phyloP scores from a whole-genome alignment of 495 filamentous ascomycete species.

The Neurospora discreta region DNA sequence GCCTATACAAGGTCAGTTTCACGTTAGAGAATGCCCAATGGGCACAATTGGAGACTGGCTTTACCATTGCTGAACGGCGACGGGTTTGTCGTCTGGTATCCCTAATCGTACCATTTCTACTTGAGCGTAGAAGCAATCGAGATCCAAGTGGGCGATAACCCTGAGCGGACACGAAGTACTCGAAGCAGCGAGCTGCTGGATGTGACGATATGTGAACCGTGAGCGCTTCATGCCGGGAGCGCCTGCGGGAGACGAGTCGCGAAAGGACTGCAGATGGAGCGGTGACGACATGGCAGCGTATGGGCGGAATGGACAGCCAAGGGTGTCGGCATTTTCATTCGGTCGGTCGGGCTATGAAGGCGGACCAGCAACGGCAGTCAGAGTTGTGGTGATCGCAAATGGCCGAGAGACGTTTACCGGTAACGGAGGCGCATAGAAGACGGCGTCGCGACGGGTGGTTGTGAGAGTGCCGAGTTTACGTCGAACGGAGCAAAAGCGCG shows the following conservation, averaged over 20 bases:
- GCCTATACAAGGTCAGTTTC: conserved; percentile 23
- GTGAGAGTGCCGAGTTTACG: neutral
- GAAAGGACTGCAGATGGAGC: conserved; percentile 16
- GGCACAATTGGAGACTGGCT: conserved; percentile 4
- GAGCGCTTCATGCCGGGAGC: conserved; percentile 43
- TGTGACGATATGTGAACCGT: conserved; percentile 73
- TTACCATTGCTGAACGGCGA: conserved; percentile 85
- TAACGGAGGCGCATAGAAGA: neutral
- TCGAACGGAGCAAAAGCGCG: neutral
- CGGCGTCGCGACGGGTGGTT: neutral
- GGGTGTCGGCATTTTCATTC: neutral
- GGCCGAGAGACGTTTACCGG: neutral
- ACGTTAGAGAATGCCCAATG: neutral
- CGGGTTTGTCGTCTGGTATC: conserved; percentile 58
- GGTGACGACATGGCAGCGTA: conserved; percentile 17
- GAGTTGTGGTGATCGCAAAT: neutral
- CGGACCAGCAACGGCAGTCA: neutral
- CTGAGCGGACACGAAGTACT: conserved; percentile 67
- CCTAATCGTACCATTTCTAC: conserved; percentile 83
- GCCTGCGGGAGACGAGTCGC: conserved; percentile 27
- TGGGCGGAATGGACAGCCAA: conserved; percentile 18
- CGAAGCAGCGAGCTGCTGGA: conserved; percentile 61
- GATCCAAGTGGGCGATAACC: conserved; percentile 82
- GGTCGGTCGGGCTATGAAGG: neutral
- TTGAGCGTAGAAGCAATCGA: conserved; percentile 98